Evolutionary conservation across 495 filamentous ascomycete genomes (phyloP), one percentile per base, ranked within the genome.

Genomic region (Melanomma pulvis-pyrius): DNA sequence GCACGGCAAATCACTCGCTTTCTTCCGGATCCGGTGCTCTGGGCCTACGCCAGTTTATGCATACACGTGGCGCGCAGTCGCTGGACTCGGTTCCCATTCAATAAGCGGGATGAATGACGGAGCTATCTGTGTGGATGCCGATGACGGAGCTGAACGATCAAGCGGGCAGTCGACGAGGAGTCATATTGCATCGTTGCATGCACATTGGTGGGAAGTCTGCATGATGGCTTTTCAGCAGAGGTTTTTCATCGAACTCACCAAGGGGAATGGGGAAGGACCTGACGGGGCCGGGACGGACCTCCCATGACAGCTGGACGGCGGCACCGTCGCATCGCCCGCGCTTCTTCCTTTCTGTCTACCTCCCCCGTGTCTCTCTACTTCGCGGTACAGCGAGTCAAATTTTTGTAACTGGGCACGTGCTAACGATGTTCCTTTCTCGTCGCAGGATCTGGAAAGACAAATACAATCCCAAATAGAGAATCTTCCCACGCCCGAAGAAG

Each of bases 361-460:
- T n/a, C n/a, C n/a, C n/a, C n/a, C n/a, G n/a, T n/a, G n/a, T n/a
- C n/a, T n/a, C n/a, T n/a, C n/a, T n/a, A n/a, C n/a, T n/a, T n/a
- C n/a, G n/a, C n/a, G n/a, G n/a, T n/a, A n/a, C 36, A 41, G 12
- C 39, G 22, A 47, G 36, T 44, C 22, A 21, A 6, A 13, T 25
- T 48, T 36, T 24, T 28, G 24, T 29, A 36, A 58, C 15, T n/a
- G 59, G 21, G 55, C 65, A 62, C 55, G 60, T 68, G 69, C 69
- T 71, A 54, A 71, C 63, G 1, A 24, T 60, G 19, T 22, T 41
- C 11, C 25, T 26, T 49, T 17, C 26, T 22, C 19, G 9, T 28
- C 17, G 55, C 51, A 97, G 92, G 92, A 96, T 97, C 67, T 96
- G 92, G 92, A 97, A 97, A 75, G 90, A 93, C 51, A 97, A 97